phyloP scores from a whole-genome alignment of 495 filamentous ascomycete species.

The Articulospora tetracladia region DNA sequence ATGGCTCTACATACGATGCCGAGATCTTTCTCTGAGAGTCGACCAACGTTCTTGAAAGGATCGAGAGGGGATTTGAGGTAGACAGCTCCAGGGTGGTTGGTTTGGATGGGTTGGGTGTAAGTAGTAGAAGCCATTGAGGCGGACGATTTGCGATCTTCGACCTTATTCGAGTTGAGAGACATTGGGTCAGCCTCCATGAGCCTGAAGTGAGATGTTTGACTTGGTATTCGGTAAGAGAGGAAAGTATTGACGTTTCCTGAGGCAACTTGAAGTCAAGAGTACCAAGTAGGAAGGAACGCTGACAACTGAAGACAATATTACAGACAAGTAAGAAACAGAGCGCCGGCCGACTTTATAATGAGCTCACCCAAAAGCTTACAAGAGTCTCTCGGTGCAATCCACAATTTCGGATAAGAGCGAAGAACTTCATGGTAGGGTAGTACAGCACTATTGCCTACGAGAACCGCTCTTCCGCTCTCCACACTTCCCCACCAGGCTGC shows the following conservation, averaged over 20 bases:
- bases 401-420: background rate
- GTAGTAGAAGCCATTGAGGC: background rate
- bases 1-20: conserved; percentile 3
- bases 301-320: too few species aligned
- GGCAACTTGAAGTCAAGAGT: too few species aligned
- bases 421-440: background rate
- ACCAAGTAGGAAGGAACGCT: too few species aligned
- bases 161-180: too few species aligned
- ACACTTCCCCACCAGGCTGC: background rate
- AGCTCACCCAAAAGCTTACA: too few species aligned
- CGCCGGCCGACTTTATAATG: too few species aligned
- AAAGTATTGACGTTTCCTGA: too few species aligned
- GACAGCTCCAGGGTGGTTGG: background rate
- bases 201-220: too few species aligned
- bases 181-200: too few species aligned
- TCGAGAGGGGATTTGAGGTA: background rate
- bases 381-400: too few species aligned
- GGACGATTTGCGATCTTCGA: background rate
- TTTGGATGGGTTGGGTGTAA: background rate
- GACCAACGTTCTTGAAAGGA: background rate
- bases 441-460: background rate
- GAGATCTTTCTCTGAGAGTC: conserved; percentile 5
- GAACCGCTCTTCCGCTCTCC: background rate
- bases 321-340: too few species aligned
- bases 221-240: too few species aligned